Conservation (phyloP, 495 filamentous ascomycete genomes). For the Sabuloglossum arenarium region DNA sequence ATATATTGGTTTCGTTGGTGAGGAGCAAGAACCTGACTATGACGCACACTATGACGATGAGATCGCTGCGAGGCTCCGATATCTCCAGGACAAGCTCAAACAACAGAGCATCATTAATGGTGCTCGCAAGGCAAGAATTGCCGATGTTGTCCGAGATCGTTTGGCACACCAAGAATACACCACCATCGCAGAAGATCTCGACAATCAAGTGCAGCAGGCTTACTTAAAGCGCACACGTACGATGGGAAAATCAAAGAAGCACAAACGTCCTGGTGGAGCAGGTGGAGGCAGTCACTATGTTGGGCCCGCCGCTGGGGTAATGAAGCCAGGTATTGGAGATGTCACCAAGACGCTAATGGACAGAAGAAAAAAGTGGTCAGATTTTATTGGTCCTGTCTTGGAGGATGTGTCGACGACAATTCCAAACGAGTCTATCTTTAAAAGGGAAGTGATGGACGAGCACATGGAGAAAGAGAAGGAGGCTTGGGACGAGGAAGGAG, state of each 20-base stretch:
- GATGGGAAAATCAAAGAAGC: conserved; percentile 81
- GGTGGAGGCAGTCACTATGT: conserved; percentile 32
- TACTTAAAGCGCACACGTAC: conserved; percentile 94
- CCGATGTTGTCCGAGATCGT: conserved; percentile 67
- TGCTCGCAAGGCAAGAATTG: conserved; percentile 65
- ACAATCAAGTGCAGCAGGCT: conserved; percentile 82
- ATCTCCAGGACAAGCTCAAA: conserved; percentile 62
- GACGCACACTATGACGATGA: conserved; percentile 88
- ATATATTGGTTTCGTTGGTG: conserved; percentile 77
- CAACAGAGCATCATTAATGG: conserved; percentile 70
- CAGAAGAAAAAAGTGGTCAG: conserved; percentile 62
- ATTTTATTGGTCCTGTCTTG: conserved; percentile 38
- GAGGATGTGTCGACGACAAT: conserved; percentile 22
- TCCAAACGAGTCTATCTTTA: conserved; percentile 6
- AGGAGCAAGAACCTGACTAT: conserved; percentile 46
- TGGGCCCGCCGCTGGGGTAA: conserved; percentile 29
- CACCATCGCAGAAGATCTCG: conserved; percentile 91
- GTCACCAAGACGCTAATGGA: conserved; percentile 80
- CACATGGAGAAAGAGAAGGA: conserved; percentile 3
- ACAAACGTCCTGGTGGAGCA: conserved; percentile 50
- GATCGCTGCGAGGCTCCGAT: conserved; percentile 69
- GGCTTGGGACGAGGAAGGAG: conserved; percentile 5
- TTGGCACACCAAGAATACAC: conserved; percentile 92
- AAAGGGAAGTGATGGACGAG: not conserved
- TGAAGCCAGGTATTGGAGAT: conserved; percentile 75